These are phyloP conservation scores for Candida stauntonica DNA, from an alignment of 805 yeast genomes.

Conservation along the genomic window DNA sequence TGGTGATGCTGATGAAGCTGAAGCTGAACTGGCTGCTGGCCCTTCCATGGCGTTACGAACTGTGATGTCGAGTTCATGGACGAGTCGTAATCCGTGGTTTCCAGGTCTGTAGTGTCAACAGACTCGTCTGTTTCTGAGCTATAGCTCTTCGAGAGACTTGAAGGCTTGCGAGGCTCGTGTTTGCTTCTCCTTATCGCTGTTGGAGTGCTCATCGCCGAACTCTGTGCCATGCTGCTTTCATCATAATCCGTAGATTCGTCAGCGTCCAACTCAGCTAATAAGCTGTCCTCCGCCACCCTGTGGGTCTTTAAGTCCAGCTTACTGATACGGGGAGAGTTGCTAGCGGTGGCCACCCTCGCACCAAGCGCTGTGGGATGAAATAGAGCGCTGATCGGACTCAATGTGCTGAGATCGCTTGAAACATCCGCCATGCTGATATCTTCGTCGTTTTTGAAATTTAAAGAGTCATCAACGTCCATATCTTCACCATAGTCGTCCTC, in stretches of 20 bases:
- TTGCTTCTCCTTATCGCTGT: constrained; percentile 7
- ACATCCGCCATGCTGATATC: constrained; percentile 4
- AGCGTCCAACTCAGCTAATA: constrained; percentile 4
- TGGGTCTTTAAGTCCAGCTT: constrained; percentile 9
- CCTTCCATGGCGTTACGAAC: constrained; percentile 16
- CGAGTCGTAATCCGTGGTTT: not conserved
- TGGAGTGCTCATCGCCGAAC: constrained; percentile 7
- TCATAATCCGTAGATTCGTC: constrained; percentile 5
- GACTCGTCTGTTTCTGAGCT: constrained; percentile 11
- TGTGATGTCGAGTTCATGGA: not conserved
- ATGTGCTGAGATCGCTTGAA: not conserved
- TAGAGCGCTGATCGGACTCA: constrained; percentile 8
- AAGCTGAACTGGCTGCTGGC: constrained; percentile 24
- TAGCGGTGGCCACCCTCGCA: constrained; percentile 24
- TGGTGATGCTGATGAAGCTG: constrained; percentile 47
- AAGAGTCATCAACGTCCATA: constrained; percentile 1
- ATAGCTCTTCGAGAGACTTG: constrained; percentile 13
- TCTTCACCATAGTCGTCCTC: not conserved
- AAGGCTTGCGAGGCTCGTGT: constrained; percentile 15
- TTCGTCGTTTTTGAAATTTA: too few relatives aligned
- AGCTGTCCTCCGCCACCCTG: constrained; percentile 4
- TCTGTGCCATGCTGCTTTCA: too few relatives aligned
- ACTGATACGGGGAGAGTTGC: constrained; percentile 13
- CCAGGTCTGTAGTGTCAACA: not conserved
- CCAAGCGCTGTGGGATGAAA: constrained; percentile 26